Evolutionary conservation across 1,139 yeast genomes (phyloP).

Genomic region (Debaryomyces singareniensis): DNA sequence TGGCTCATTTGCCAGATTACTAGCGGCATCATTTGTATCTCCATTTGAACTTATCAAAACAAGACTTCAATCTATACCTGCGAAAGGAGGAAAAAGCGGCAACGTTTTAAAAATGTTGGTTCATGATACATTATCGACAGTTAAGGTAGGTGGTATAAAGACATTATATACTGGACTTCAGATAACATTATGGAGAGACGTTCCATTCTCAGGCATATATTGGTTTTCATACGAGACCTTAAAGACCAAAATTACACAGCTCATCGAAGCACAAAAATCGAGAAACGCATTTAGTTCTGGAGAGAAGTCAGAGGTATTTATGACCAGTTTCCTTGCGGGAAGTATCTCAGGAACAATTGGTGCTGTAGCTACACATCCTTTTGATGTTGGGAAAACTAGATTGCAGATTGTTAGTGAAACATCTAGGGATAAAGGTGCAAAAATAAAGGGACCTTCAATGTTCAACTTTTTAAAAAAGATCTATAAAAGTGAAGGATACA

Average conservation of each 20-base stretch:
- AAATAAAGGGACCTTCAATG: constrained; percentile 42
- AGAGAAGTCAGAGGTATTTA: constrained; percentile 51
- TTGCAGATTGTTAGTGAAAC: constrained; percentile 55
- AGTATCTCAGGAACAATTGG: constrained; percentile 81
- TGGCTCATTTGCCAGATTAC: constrained; percentile 76
- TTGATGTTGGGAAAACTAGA: constrained; percentile 95
- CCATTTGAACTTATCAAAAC: constrained; percentile 89
- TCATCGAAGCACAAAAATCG: constrained; percentile 20
- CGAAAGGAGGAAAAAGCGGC: constrained; percentile 21
- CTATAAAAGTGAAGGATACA: constrained; percentile 62
- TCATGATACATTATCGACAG: constrained; percentile 50
- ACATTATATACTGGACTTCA: constrained; percentile 80
- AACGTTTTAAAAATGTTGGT: constrained; percentile 44
- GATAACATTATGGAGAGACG: constrained; percentile 92
- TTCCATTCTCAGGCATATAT: constrained; percentile 91
- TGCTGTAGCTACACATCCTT: constrained; percentile 84
- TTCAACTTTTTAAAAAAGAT: constrained; percentile 59
- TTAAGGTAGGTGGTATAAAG: constrained; percentile 50
- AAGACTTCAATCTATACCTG: constrained; percentile 78
- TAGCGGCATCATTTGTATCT: constrained; percentile 81
- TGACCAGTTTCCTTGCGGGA: constrained; percentile 77
- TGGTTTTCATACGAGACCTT: constrained; percentile 77
- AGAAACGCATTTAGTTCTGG: constrained; percentile 4
- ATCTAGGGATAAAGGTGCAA: constrained; percentile 11
- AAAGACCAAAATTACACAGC: constrained; percentile 19